Evolutionary conservation across 305 asterid species (phyloP).

Genomic region (Fraxinus greggii): DNA sequence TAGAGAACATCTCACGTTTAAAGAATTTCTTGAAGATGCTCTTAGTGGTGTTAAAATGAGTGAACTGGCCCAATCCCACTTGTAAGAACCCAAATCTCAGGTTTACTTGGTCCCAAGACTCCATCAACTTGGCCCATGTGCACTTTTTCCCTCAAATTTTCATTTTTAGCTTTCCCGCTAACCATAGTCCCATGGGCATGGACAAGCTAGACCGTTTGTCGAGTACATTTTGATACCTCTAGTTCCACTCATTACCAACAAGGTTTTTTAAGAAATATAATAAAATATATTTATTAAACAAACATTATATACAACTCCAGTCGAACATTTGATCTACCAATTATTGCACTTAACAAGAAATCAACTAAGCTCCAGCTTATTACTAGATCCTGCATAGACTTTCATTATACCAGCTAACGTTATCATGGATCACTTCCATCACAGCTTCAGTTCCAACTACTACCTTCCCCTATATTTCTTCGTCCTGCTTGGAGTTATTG

Average conservation of each 20-base stretch:
- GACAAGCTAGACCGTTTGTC: neutral
- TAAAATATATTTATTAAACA: constrained; percentile 9
- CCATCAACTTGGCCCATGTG: neutral
- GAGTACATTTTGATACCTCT: neutral
- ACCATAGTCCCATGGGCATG: neutral
- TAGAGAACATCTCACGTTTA: too few species aligned
- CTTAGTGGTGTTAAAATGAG: neutral
- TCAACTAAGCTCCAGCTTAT: constrained; percentile 32
- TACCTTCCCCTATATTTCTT: constrained; percentile 12
- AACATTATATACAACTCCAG: constrained; percentile 34
- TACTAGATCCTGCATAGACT: constrained; percentile 27
- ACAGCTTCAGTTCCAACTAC: constrained; percentile 18
- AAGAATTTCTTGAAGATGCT: too few species aligned
- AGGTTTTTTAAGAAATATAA: neutral
- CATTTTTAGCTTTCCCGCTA: neutral
- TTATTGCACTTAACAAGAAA: constrained; percentile 27
- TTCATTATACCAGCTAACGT: constrained; percentile 15
- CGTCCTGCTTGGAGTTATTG: constrained; percentile 25
- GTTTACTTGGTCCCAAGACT: neutral
- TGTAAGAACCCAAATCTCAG: neutral
- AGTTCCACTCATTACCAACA: neutral
- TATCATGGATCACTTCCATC: constrained; percentile 4
- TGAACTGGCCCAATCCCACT: neutral
- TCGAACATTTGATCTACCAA: constrained; percentile 19
- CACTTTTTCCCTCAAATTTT: neutral